These are phyloP conservation scores for Exophiala alcalophila DNA, from an alignment of 2,329 filamentous ascomycete genomes.

Conservation along the genomic window DNA sequence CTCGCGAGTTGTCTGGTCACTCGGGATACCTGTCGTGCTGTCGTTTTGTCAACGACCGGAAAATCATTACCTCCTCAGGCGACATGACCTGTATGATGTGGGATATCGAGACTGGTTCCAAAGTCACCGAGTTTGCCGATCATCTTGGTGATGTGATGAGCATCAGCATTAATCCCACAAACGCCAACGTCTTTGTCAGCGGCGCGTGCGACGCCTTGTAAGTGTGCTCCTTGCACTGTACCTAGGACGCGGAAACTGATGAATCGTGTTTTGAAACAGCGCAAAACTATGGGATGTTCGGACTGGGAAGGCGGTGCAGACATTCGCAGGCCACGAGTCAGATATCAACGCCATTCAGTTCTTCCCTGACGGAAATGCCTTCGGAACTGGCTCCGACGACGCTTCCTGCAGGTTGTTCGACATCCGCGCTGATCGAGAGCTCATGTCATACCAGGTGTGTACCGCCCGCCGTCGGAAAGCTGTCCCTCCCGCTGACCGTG, in stretches of 20 bases:
- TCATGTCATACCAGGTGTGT: conserved; percentile 65
- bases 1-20: conserved; percentile 91
- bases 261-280: no score
- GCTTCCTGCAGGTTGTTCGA: conserved; percentile 97
- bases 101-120: conserved; percentile 97
- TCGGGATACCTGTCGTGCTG: conserved; percentile 98
- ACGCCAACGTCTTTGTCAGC: conserved; percentile 99
- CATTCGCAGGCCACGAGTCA: conserved; percentile 95
- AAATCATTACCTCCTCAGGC: conserved; percentile 94
- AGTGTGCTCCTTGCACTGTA: no score
- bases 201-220: conserved; percentile 98
- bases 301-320: conserved; percentile 96
- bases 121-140: conserved; percentile 96
- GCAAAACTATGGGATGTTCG: conserved; percentile 99
- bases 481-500: conserved; percentile 8
- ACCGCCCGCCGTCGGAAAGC: conserved; percentile 5
- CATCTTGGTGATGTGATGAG: conserved; percentile 99
- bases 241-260: no score
- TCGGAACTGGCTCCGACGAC: conserved; percentile 96
- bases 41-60: conserved; percentile 96
- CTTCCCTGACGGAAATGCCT: conserved; percentile 97
- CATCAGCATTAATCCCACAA: conserved; percentile 98
- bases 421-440: conserved; percentile 85
- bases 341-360: conserved; percentile 99
- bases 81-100: conserved; percentile 99